Base-by-base conservation (phyloP, 495 filamentous ascomycete genomes). In the Aspergillus asperescens region DNA sequence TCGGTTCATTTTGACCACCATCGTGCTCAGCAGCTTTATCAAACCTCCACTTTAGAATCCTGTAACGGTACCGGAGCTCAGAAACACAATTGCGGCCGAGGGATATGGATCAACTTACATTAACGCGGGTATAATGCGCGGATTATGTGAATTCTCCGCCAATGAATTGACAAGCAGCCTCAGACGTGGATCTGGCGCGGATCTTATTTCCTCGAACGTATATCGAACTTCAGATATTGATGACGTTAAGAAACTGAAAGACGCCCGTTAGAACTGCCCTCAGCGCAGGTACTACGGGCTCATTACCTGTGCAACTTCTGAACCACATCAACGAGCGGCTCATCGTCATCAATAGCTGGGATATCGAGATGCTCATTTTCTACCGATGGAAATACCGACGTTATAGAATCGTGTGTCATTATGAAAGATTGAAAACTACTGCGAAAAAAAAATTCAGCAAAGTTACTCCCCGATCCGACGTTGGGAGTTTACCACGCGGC, bases 41-140 rank as follows among this genome's bases (percentile, higher is more conserved):
- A 61, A 87, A 89, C 56, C 91, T 84, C 77, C 82, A 89, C 70
- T 87, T 90, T n/a, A 93, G 68, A 3, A 88, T 87, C 62, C 88
- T 92, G 50, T 42, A 35, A n/a, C 12, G 12, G 44, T 19, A 12
- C 16, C 20, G 8, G 34, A 31, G n/a, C 48, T 45, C 37, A 54
- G 32, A 10, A 35, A 56, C 18, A 15, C n/a, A 12, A 22, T 34
- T 19, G 46, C 2, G n/a, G 8, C 19, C 32, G 24, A 10, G 10
- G 1, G 29, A 22, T 10, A 24, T 22, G 28, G 23, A 20, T 15
- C 23, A 9, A 72, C 81, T 62, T 68, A 91, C 88, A 95, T 77
- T 40, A 95, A 67, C 22, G 89, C 88, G 54, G 85, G 84, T 8
- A 95, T 81, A 52, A 91, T 82, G 23, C 80, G 81, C 0, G 81